A percentile compares a stretch with the other conserved stretches of the same genome.
Evolutionary conservation across 1,284 basidiomycete genomes (phyloP).

Genomic region (Boletus austroedulis): DNA sequence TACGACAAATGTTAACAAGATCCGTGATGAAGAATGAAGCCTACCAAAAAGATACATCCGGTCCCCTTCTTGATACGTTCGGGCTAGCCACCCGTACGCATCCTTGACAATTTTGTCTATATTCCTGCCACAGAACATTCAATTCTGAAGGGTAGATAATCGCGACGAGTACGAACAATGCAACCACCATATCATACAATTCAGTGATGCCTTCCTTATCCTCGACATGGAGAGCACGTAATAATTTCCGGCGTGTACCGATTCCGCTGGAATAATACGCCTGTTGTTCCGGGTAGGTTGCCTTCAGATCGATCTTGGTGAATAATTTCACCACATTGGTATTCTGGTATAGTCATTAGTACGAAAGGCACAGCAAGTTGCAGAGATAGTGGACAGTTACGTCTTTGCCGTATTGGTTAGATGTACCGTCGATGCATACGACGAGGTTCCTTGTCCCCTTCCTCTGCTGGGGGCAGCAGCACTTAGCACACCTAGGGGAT

Average conservation of each 20-base stretch:
- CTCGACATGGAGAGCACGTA: no score
- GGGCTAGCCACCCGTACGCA: conserved; percentile 43
- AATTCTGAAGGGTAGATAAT: not conserved
- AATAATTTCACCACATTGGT: conserved; percentile 39
- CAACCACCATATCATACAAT: conserved; percentile 22
- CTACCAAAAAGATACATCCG: conserved; percentile 44
- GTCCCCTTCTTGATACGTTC: conserved; percentile 38
- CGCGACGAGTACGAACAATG: conserved; percentile 17
- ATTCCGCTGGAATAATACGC: conserved; percentile 41
- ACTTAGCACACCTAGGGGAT: conserved; percentile 11
- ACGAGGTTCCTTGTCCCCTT: conserved; percentile 26
- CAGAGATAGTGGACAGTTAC: conserved; percentile 3
- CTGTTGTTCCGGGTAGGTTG: conserved; percentile 19
- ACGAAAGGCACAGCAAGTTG: no score
- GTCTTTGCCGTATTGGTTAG: conserved; percentile 28
- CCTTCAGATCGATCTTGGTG: conserved; percentile 23
- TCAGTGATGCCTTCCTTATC: conserved; percentile 14
- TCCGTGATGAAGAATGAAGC: not conserved
- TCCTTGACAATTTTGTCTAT: conserved; percentile 30
- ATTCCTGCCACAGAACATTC: conserved; percentile 12
- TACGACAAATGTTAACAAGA: not conserved
- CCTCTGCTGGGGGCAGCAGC: conserved; percentile 9
- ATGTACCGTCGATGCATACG: conserved; percentile 34
- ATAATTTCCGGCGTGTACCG: conserved; percentile 24
- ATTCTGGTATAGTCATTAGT: no score